These are phyloP conservation scores for Xylaria sp. DNA, from an alignment of 2,329 filamentous ascomycete species.

Conservation along the genomic window DNA sequence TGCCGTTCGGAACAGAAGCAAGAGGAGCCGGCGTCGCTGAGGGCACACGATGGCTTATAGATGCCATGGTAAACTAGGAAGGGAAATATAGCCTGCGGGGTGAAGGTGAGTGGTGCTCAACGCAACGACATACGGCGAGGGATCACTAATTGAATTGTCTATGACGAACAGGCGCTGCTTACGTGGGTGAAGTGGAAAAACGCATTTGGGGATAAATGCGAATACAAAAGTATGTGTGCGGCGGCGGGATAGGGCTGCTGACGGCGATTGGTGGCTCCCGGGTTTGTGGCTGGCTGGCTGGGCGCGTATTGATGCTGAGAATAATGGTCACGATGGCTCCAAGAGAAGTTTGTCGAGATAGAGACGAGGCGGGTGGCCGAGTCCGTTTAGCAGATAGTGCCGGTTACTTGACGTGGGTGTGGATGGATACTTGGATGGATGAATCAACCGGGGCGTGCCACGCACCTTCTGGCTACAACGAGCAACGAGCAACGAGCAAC, in stretches of 20 bases:
- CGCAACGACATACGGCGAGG: slow-evolving; percentile 7
- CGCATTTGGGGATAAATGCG: slow-evolving; percentile 35
- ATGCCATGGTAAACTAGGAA: slow-evolving; percentile 50
- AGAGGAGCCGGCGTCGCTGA: slow-evolving; percentile 48
- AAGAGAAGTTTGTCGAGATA: slow-evolving; percentile 47
- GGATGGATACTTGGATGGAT: slow-evolving; percentile 27
- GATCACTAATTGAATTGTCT: slow-evolving; percentile 10
- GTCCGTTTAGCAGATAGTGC: slow-evolving; percentile 44
- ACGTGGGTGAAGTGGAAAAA: slow-evolving; percentile 32
- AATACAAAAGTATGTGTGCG: background rate
- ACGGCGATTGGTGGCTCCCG: slow-evolving; percentile 16
- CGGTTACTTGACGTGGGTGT: slow-evolving; percentile 42
- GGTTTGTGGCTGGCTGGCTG: slow-evolving; percentile 8
- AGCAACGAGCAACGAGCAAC: background rate
- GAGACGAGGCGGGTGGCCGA: slow-evolving; percentile 37
- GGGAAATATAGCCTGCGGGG: slow-evolving; percentile 27
- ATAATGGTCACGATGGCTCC: slow-evolving; percentile 39
- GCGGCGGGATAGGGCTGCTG: slow-evolving; percentile 19
- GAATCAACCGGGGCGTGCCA: slow-evolving; percentile 37
- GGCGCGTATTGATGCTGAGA: slow-evolving; percentile 30
- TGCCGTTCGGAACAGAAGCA: slow-evolving; percentile 47
- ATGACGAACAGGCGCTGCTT: slow-evolving; percentile 30
- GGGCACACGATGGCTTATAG: slow-evolving; percentile 49
- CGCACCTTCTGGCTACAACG: slow-evolving; percentile 9
- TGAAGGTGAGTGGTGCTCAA: slow-evolving; percentile 18